Conservation (phyloP, 441 rosid species). For the Adansonia rubrostipa region DNA sequence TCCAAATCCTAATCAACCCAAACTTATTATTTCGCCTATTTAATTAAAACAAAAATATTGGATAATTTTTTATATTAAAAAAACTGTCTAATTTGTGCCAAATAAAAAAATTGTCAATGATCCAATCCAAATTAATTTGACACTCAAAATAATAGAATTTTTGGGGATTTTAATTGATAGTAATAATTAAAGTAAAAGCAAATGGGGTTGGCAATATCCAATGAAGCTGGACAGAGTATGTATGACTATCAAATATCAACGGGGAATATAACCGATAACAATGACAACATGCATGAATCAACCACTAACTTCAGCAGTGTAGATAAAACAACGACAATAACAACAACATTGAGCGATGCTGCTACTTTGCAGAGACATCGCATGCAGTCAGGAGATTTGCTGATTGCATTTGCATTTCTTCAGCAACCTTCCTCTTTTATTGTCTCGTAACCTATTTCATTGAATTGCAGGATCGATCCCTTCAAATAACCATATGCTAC, state of each 20-base stretch:
- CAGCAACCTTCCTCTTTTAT: slow-evolving; percentile 34
- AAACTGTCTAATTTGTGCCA: too few relatives aligned
- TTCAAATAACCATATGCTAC: slow-evolving; percentile 14
- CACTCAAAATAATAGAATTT: background rate
- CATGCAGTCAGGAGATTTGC: slow-evolving; percentile 21
- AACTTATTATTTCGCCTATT: too few relatives aligned
- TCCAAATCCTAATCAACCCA: too few relatives aligned
- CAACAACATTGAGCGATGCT: background rate
- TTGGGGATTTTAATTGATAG: background rate
- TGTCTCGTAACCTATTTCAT: slow-evolving; percentile 31
- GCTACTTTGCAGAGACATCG: background rate
- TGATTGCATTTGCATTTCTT: slow-evolving; percentile 33
- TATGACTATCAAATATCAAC: background rate
- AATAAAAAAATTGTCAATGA: background rate
- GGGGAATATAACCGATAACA: background rate
- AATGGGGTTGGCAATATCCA: background rate
- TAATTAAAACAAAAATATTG: background rate
- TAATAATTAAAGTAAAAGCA: background rate
- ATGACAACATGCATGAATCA: background rate
- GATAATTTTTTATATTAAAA: too few relatives aligned
- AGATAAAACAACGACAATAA: background rate
- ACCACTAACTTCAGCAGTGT: background rate
- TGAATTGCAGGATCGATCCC: slow-evolving; percentile 23
- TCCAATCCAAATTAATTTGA: background rate
- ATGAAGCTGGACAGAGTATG: background rate